Evolutionary conservation across 192 early-diverging fungal species (phyloP).

Genomic region (Backusella morwellensis): DNA sequence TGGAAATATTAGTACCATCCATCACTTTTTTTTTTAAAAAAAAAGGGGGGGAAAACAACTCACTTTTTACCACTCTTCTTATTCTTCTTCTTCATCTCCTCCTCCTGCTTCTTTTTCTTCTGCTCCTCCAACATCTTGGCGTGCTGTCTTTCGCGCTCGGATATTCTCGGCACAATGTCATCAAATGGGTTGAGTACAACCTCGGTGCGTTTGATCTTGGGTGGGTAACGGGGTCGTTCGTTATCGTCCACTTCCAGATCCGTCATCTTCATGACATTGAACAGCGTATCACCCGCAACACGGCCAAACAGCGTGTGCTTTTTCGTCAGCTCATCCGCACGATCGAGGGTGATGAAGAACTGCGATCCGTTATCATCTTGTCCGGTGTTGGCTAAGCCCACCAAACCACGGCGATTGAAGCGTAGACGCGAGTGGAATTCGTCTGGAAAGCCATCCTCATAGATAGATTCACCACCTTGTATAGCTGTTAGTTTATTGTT

Average conservation of each 20-base stretch:
- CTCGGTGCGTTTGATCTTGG: slow-evolving; percentile 58
- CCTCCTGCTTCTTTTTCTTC: slow-evolving; percentile 32
- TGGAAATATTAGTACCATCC: too few relatives aligned
- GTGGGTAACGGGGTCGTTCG: slow-evolving; percentile 79
- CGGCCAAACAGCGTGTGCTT: slow-evolving; percentile 95
- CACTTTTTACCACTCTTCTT: slow-evolving; percentile 39
- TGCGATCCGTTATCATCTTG: slow-evolving; percentile 82
- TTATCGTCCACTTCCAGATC: slow-evolving; percentile 76
- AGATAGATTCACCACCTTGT: slow-evolving; percentile 84
- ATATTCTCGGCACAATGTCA: slow-evolving; percentile 80
- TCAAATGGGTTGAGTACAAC: slow-evolving; percentile 89
- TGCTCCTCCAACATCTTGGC: slow-evolving; percentile 18
- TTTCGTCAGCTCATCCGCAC: slow-evolving; percentile 78
- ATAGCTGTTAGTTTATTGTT: not conserved
- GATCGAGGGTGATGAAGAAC: slow-evolving; percentile 93
- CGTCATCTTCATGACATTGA: slow-evolving; percentile 85
- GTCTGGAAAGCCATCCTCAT: slow-evolving; percentile 80
- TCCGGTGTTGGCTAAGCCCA: slow-evolving; percentile 89
- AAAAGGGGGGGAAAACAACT: not conserved
- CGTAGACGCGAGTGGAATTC: slow-evolving; percentile 92
- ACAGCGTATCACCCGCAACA: slow-evolving; percentile 88
- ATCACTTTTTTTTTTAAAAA: slow-evolving; percentile 3
- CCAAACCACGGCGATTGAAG: slow-evolving; percentile 84
- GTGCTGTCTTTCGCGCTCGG: slow-evolving; percentile 32
- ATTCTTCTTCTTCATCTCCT: not conserved